Percentiles rank a stretch among this genome's conserved stretches.
Evolutionary conservation across 805 yeast species (phyloP).

Genomic region (Nakazawaea wickerhamii): DNA sequence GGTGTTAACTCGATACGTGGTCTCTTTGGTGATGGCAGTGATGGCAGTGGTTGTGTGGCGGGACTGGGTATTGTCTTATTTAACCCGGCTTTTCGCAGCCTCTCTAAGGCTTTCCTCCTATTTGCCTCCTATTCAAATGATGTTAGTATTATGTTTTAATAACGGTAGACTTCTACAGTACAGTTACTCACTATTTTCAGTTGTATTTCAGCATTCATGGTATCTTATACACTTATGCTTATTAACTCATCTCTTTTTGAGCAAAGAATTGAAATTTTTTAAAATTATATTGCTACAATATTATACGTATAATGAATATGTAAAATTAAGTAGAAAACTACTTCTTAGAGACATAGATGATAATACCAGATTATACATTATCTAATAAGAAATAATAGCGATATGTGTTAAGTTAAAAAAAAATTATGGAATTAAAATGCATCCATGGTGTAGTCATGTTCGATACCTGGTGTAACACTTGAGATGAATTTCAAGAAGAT

Average conservation of each 20-base stretch:
- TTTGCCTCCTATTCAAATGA: slow-evolving; percentile 48
- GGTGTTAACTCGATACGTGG: slow-evolving; percentile 31
- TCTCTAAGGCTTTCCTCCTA: slow-evolving; percentile 55
- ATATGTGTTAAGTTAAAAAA: background rate
- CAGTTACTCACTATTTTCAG: slow-evolving; percentile 22
- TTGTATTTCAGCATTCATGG: slow-evolving; percentile 19
- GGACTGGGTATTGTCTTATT: slow-evolving; percentile 7
- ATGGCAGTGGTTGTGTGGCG: background rate
- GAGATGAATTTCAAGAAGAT: slow-evolving; percentile 91
- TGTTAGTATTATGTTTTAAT: background rate
- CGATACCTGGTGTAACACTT: slow-evolving; percentile 96
- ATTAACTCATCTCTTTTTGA: background rate
- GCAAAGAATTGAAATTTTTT: background rate
- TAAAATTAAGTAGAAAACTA: background rate
- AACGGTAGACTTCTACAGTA: background rate
- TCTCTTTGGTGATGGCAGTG: slow-evolving; percentile 4
- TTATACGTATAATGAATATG: too few species aligned
- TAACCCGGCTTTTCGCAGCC: slow-evolving; percentile 41
- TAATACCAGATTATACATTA: too few species aligned
- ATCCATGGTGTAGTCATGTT: slow-evolving; percentile 98
- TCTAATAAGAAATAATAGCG: background rate
- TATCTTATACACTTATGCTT: too few species aligned
- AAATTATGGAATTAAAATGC: slow-evolving; percentile 48
- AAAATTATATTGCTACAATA: background rate
- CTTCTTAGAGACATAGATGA: too few species aligned